Percentiles rank a stretch among this genome's conserved stretches.
Conservation (phyloP, 495 filamentous ascomycete species). For the Pseudoneurospora amorphoporcata region DNA sequence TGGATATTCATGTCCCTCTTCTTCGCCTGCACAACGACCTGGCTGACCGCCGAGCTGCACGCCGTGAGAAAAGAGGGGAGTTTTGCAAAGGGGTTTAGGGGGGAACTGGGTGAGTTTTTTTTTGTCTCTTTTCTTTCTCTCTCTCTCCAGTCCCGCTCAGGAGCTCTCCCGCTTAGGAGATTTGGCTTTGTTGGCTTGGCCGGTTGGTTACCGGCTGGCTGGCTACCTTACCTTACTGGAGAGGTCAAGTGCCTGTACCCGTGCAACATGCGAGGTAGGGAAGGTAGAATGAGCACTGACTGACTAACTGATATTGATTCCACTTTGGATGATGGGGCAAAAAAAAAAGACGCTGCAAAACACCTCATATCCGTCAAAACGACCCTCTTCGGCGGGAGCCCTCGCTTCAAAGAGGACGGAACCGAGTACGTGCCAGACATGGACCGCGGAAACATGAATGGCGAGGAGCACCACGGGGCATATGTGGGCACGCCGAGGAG, state of each 20-base stretch:
- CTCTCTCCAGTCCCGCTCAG: no score
- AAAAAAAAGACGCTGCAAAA: background rate
- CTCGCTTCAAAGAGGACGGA: background rate
- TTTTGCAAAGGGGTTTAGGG: background rate
- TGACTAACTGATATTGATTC: background rate
- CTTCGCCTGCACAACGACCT: conserved; percentile 1
- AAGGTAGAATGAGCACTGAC: no score
- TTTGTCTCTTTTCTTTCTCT: background rate
- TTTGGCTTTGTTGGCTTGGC: no score
- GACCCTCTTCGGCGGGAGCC: background rate
- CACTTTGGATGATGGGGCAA: no score
- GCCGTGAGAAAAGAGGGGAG: background rate
- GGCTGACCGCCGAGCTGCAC: background rate
- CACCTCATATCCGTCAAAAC: background rate
- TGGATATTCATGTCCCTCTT: conserved; percentile 1
- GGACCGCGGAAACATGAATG: no score
- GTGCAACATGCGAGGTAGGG: no score
- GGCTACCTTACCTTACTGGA: no score
- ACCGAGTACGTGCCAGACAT: background rate
- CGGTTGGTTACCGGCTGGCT: no score
- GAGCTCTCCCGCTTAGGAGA: no score
- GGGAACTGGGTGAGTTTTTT: background rate
- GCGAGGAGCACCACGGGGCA: background rate
- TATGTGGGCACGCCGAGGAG: conserved; percentile 1
- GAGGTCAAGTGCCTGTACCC: no score